Percentiles rank a stretch among this genome's conserved stretches.
These are phyloP conservation scores for Nephromyces sp. DNA, from an alignment of 169 alveolate species.

Conservation along the genomic window DNA sequence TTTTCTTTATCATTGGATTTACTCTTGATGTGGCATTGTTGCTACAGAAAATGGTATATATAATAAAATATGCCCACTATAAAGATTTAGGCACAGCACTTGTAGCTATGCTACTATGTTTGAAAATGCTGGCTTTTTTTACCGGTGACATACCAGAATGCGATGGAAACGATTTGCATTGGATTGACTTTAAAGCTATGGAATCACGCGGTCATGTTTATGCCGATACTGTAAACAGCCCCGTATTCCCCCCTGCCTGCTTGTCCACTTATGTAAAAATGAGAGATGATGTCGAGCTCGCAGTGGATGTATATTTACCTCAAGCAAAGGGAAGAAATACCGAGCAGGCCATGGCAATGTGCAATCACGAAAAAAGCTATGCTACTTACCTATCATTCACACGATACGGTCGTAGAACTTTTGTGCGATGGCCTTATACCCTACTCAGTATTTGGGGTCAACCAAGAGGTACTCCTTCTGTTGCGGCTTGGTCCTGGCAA, in stretches of 20 bases:
- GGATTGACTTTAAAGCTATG: constrained; percentile 16
- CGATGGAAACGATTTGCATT: too few relatives aligned
- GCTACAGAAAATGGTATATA: too few relatives aligned
- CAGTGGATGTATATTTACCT: constrained; percentile 48
- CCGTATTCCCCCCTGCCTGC: constrained; percentile 35
- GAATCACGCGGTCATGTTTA: neutral
- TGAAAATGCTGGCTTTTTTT: too few relatives aligned
- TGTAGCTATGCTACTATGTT: too few relatives aligned
- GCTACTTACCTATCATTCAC: constrained; percentile 44
- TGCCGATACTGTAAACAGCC: constrained; percentile 2
- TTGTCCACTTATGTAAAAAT: constrained; percentile 38
- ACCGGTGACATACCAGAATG: too few relatives aligned
- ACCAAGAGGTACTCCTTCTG: constrained; percentile 38
- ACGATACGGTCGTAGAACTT: constrained; percentile 43
- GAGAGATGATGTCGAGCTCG: constrained; percentile 48
- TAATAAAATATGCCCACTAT: too few relatives aligned
- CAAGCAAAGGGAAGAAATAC: constrained; percentile 7
- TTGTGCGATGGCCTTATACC: constrained; percentile 47
- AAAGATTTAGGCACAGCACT: too few relatives aligned
- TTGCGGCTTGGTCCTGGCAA: constrained; percentile 49
- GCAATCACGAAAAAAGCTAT: neutral
- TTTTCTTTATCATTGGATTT: too few relatives aligned
- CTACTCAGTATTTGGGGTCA: constrained; percentile 46
- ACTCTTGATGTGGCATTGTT: too few relatives aligned
- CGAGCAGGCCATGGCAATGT: too few relatives aligned